Base-by-base conservation (phyloP, 2,329 filamentous ascomycete species). In the Ilyonectria destructans region DNA sequence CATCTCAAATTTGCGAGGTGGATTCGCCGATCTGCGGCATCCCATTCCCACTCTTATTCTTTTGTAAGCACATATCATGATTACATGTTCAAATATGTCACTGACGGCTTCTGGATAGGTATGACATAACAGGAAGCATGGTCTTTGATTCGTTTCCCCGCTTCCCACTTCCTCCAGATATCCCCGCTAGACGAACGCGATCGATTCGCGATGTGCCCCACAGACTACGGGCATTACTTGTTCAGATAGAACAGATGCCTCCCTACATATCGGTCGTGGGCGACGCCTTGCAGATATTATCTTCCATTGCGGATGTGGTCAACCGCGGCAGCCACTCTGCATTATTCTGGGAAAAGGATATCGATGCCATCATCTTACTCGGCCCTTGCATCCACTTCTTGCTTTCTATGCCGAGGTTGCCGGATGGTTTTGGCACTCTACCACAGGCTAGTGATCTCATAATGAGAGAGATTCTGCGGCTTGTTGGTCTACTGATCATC, bases 311-410 rank as follows among this genome's bases (percentile, higher is more conserved):
- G 7, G 57, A 59, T 40, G 19, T 40, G 13, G 8, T 51, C n/a
- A 59, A 59, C 31, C 45, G 29, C 31, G 51, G 51, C 19, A 59
- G 57, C 31, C 15, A 59, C 45, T 59, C 57, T 10, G 7, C 29
- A 49, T 37, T 29, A 7, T 59, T 51, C 21, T 59, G 57, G 57
- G 31, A 59, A 10, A 37, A 17, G 13, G 45, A 59, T 21, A 49
- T 59, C 2, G 57, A 59, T 4, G 45, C 29, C 9, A 51, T 59
- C 9, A 40, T 21, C 19, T 19, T 51, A 9, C 31, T 59, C 15
- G 29, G 19, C 5, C 57, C 57, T 6, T 51, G 46, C 21, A 59
- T 59, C n/a, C 57, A 59, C 33, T 59, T 48, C 5, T 59, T 59
- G 21, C 31, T 59, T 6, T 51, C 57, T 2, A 49, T 59, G 8